phyloP scores from a whole-genome alignment of 345 rosid species.

The Crucihimalaya himalaica region DNA sequence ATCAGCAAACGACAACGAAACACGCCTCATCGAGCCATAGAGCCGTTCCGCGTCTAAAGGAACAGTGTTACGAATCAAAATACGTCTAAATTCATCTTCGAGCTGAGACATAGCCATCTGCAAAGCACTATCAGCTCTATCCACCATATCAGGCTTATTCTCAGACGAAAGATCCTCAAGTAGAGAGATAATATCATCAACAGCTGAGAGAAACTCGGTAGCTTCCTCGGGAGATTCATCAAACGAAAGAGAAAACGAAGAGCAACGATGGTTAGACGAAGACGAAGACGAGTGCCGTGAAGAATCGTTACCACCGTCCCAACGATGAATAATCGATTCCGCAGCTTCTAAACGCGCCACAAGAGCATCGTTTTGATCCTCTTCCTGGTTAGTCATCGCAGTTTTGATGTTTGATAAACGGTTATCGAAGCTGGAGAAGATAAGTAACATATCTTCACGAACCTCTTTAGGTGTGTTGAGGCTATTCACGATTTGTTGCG shows the following conservation, averaged over 20 bases:
- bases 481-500: constrained; percentile 94
- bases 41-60: constrained; percentile 79
- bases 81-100: constrained; percentile 89
- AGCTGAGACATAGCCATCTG: constrained; percentile 92
- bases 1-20: constrained; percentile 63
- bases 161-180: constrained; percentile 52
- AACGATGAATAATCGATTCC: constrained; percentile 68
- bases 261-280: constrained; percentile 45
- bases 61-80: constrained; percentile 71
- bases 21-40: constrained; percentile 82
- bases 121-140: constrained; percentile 82
- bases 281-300: constrained; percentile 47
- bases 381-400: constrained; percentile 51
- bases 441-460: constrained; percentile 90
- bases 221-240: constrained; percentile 78
- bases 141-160: constrained; percentile 53
- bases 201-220: constrained; percentile 63
- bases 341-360: constrained; percentile 58
- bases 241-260: constrained; percentile 48
- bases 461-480: constrained; percentile 90
- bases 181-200: constrained; percentile 72
- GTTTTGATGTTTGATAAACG: constrained; percentile 85
- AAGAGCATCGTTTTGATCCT: constrained; percentile 37
- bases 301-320: constrained; percentile 49
- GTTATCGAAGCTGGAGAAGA: constrained; percentile 93